Conservation (phyloP, 768 basidiomycete species). For the Glaciozyma martinii region DNA sequence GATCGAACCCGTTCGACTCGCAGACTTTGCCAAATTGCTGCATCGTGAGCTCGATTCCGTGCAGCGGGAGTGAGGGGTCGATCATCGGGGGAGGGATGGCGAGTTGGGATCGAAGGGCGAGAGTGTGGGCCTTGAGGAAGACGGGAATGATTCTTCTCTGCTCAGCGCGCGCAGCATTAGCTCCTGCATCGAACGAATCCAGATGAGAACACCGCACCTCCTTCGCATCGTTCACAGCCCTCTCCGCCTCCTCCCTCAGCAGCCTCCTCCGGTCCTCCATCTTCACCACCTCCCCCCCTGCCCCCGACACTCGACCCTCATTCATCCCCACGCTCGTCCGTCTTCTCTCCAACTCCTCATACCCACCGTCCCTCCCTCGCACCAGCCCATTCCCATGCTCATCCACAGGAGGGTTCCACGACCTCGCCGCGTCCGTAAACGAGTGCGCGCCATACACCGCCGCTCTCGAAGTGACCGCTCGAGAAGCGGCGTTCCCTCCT, state of each 20-base stretch:
- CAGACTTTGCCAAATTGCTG: background rate
- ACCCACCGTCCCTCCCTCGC: background rate
- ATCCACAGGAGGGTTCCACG: background rate
- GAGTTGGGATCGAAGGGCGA: background rate
- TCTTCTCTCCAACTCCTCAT: background rate
- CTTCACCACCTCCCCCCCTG: background rate
- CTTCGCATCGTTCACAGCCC: conserved; percentile 4
- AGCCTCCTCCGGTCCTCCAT: background rate
- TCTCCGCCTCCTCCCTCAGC: conserved; percentile 1
- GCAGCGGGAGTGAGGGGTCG: background rate
- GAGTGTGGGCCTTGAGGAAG: conserved; percentile 8
- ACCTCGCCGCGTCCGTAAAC: background rate
- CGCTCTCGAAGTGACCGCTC: background rate
- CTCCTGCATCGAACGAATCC: no score
- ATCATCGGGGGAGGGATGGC: background rate
- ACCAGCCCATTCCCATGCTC: background rate
- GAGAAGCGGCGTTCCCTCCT: background rate
- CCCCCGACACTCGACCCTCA: background rate
- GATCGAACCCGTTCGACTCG: background rate
- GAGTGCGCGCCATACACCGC: background rate
- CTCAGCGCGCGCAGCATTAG: background rate
- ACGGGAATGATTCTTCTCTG: conserved; percentile 2
- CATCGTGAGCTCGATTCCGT: background rate
- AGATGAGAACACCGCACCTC: background rate
- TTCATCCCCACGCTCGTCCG: no score